Conservation (phyloP, 148 eudicot genomes). For the Chenopodium berlandieri region DNA sequence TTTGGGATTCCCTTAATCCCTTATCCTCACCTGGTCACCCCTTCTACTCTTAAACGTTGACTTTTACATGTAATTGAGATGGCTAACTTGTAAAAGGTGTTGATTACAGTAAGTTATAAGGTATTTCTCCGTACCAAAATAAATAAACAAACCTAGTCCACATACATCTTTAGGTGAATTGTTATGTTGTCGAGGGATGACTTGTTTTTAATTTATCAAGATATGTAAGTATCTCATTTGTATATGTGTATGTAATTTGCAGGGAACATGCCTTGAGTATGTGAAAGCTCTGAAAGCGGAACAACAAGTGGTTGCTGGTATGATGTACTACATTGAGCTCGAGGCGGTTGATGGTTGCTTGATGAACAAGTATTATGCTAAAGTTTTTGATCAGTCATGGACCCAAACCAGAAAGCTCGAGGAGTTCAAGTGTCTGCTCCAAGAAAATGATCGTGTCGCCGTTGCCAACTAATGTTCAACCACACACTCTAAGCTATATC, state of each 20-base stretch:
- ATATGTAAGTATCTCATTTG: no score
- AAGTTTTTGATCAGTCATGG: constrained; percentile 47
- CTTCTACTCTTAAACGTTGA: no score
- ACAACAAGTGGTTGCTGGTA: constrained; percentile 48
- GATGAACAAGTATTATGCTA: constrained; percentile 33
- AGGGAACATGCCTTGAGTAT: constrained; percentile 18
- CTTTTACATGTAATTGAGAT: no score
- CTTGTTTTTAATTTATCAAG: no score
- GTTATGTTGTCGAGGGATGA: no score
- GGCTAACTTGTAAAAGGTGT: no score
- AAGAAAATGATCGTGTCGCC: constrained; percentile 12
- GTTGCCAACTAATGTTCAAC: constrained; percentile 7
- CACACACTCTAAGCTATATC: not conserved
- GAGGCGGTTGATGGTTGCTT: constrained; percentile 35
- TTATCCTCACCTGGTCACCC: no score
- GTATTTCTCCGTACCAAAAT: no score
- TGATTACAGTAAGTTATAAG: no score
- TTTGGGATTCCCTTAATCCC: no score
- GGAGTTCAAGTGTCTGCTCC: constrained; percentile 24
- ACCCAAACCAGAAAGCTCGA: constrained; percentile 30
- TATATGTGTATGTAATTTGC: not conserved
- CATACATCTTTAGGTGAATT: no score
- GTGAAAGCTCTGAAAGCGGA: constrained; percentile 34
- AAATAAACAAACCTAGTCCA: no score
- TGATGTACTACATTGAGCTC: constrained; percentile 36